These are phyloP conservation scores for Inga leiocalycina DNA, from an alignment of 306 rosid species.

Conservation along the genomic window DNA sequence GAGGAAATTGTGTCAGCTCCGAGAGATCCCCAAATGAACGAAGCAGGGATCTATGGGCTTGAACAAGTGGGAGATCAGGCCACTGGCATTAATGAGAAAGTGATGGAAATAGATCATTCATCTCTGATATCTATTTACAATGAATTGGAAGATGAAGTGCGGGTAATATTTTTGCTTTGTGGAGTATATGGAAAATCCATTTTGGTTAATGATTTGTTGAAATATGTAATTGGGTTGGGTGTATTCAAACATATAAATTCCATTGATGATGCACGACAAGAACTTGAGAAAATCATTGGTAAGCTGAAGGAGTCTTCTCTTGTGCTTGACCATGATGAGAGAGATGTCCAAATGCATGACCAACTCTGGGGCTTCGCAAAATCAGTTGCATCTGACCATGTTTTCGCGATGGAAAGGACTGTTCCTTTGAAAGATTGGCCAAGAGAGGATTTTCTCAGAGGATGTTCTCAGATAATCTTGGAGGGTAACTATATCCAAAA, in stretches of 20 bases:
- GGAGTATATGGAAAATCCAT: not conserved
- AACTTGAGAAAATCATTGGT: not conserved
- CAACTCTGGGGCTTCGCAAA: not conserved
- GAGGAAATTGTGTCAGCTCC: no score
- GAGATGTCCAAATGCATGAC: not conserved
- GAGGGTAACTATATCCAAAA: not conserved
- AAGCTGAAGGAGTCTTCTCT: not conserved
- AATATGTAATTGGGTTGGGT: not conserved
- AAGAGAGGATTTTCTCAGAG: not conserved
- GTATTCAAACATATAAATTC: not conserved
- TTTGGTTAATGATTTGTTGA: not conserved
- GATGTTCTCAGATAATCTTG: not conserved
- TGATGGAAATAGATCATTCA: not conserved
- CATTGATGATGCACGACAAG: not conserved
- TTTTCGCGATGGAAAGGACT: no score
- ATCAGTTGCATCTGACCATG: not conserved
- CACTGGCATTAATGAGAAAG: no score
- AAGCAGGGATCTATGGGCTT: no score
- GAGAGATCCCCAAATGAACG: no score
- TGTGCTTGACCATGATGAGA: not conserved
- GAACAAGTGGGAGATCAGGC: no score
- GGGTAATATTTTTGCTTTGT: not conserved
- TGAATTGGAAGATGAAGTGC: not conserved
- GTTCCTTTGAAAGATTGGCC: not conserved
- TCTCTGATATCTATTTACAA: not conserved